A percentile compares a stretch with the other conserved stretches of the same genome.
phyloP scores from a whole-genome alignment of 176 grass and related monocot genomes.

The Zoysia japonica region DNA sequence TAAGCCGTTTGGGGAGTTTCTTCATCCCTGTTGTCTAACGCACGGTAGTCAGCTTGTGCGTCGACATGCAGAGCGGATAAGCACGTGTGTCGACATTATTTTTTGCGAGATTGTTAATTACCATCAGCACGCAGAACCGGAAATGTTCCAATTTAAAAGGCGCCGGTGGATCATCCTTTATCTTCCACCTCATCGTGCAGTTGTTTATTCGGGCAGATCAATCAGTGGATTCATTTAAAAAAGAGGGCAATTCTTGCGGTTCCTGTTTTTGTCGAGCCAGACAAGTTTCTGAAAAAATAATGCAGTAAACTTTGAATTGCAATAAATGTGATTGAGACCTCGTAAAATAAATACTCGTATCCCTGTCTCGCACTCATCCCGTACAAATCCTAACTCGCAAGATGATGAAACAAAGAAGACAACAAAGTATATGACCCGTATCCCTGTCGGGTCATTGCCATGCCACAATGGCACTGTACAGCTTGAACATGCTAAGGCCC shows the following conservation, averaged over 20 bases:
- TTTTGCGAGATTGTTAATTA: too few species aligned
- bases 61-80: background rate
- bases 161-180: background rate
- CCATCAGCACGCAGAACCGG: background rate
- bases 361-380: background rate
- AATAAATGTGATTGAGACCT: background rate
- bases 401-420: constrained; percentile 6
- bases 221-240: background rate
- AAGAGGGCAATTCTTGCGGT: background rate
- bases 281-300: background rate
- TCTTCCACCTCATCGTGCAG: background rate
- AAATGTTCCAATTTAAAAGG: constrained; percentile 9
- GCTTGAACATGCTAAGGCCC: background rate
- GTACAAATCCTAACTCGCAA: constrained; percentile 2
- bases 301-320: background rate
- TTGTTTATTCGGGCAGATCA: background rate
- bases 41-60: background rate
- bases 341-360: background rate
- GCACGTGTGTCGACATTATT: background rate
- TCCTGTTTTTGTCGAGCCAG: background rate
- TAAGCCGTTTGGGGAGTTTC: too few species aligned
- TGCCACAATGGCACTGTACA: background rate
- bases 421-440: background rate
- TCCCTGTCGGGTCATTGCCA: background rate
- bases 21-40: too few species aligned